Conservation (phyloP, 257 asterid species). For the Nicotiana noctiflora region DNA sequence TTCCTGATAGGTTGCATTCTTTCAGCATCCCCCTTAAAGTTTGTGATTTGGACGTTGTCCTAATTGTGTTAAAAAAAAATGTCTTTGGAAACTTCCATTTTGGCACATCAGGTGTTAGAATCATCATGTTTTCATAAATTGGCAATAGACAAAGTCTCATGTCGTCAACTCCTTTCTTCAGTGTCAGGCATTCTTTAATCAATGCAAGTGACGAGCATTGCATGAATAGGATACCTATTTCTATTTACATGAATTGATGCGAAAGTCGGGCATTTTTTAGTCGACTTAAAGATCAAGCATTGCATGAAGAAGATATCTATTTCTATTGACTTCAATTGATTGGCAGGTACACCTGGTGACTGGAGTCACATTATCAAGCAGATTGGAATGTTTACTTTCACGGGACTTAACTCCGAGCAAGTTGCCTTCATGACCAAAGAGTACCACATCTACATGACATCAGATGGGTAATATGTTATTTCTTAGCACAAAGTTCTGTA, state of each 20-base stretch:
- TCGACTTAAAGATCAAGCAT: neutral
- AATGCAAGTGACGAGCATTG: neutral
- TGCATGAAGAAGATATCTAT: neutral
- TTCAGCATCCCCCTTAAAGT: neutral
- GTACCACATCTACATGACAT: slow-evolving; percentile 92
- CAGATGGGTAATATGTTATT: slow-evolving; percentile 67
- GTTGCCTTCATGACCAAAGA: slow-evolving; percentile 85
- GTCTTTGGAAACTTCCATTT: neutral
- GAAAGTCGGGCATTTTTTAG: slow-evolving; percentile 30
- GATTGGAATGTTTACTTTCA: slow-evolving; percentile 97
- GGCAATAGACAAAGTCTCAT: too few species aligned
- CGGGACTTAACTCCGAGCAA: slow-evolving; percentile 75
- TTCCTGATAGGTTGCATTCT: neutral
- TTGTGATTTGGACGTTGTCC: neutral
- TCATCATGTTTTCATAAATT: neutral
- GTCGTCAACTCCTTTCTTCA: neutral
- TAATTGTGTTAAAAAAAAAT: neutral
- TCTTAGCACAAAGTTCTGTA: neutral
- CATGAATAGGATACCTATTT: neutral
- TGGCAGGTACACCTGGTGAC: slow-evolving; percentile 95
- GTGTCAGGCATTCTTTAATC: neutral
- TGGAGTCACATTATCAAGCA: slow-evolving; percentile 99
- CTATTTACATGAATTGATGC: neutral
- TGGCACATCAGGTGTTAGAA: neutral
- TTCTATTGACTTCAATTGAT: neutral